A percentile compares a stretch with the other conserved stretches of the same genome.
phyloP scores from a whole-genome alignment of 2,329 filamentous ascomycete species.

The Lasiodiplodia hormozganensis region DNA sequence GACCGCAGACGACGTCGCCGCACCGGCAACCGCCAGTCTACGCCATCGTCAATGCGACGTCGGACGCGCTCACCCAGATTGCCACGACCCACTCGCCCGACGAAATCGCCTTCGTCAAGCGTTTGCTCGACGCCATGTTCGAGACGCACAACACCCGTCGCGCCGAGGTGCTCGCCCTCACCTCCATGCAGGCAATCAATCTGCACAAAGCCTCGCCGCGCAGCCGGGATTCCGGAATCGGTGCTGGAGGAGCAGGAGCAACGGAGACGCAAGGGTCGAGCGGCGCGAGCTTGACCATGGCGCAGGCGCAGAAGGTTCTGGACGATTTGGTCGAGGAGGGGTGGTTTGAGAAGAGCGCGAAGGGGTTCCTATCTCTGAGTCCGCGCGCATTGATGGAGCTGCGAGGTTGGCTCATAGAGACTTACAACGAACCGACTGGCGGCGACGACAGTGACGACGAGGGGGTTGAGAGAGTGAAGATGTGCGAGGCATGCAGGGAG shows the following conservation, averaged over 20 bases:
- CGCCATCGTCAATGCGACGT: constrained; percentile 86
- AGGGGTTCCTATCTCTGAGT: constrained; percentile 77
- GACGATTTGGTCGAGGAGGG: constrained; percentile 74
- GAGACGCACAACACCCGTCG: constrained; percentile 80
- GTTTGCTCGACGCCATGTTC: constrained; percentile 90
- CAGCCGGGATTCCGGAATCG: constrained; percentile 37
- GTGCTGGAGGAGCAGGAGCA: constrained; percentile 51
- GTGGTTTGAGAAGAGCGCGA: constrained; percentile 80
- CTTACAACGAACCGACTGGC: constrained; percentile 76
- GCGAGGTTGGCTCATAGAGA: constrained; percentile 80
- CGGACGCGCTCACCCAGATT: constrained; percentile 83
- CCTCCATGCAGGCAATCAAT: constrained; percentile 78
- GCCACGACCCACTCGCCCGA: constrained; percentile 81
- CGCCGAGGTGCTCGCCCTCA: constrained; percentile 85
- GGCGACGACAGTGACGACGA: constrained; percentile 51
- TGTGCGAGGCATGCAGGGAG: constrained; percentile 87
- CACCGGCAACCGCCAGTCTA: constrained; percentile 63
- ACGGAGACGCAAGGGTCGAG: constrained; percentile 37
- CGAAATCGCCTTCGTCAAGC: constrained; percentile 88
- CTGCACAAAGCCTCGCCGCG: constrained; percentile 59
- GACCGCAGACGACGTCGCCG: constrained; percentile 66
- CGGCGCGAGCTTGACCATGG: constrained; percentile 67
- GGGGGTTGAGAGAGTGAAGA: constrained; percentile 74
- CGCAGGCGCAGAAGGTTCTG: constrained; percentile 78
- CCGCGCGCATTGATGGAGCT: constrained; percentile 85